Base-by-base conservation (phyloP, 2,329 filamentous ascomycete genomes). In the Corynespora cassiicola region DNA sequence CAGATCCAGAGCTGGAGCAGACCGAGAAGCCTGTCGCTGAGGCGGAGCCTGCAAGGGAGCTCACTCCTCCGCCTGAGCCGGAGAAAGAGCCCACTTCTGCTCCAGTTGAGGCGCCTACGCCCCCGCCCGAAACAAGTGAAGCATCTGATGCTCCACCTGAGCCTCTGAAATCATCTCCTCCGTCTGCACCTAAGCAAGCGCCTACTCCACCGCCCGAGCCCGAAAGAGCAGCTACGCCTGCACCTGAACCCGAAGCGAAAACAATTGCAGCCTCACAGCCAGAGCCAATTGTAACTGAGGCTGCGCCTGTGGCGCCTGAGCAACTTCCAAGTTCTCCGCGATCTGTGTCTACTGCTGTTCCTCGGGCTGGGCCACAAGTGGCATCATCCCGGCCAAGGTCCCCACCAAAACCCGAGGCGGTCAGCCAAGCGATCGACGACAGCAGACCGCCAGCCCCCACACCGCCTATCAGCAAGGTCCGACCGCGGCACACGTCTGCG, bases 361-460 rank as follows among this genome's bases (percentile, higher is more conserved):
- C n/a, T n/a, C n/a, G n/a, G n/a, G n/a, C n/a, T 33, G 50, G 45
- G 31, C 47, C 50, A 19, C 47, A 39, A 33, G 26, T 32, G 25
- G 38, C 30, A 30, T 38, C 37, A 26, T 38, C 54, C 39, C 36
- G 30, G 28, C 45, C 31, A 48, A 49, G 61, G 60, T 43, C 65
- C 52, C 50, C 64, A 64, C 41, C 54, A 54, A 47, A 56, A 47
- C 33, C 43, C 12, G 32, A 35, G 18, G 53, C 48, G 30, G 30
- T 47, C 24, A 50, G 48, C 32, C 51, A 53, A 37, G 23, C 50
- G 27, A 20, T 62, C 14, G 61, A 65, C 39, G 61, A 64, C 16
- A 50, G 46, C 28, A 56, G 63, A 50, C 64, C 64, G 14, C 58
- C 64, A 36, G 61, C 63, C 39, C 64, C 64, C 19, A 63, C 59